Evolutionary conservation across 345 rosid genomes (phyloP), one percentile per base, ranked within the genome.

Genomic region (Iberis pinnata): DNA sequence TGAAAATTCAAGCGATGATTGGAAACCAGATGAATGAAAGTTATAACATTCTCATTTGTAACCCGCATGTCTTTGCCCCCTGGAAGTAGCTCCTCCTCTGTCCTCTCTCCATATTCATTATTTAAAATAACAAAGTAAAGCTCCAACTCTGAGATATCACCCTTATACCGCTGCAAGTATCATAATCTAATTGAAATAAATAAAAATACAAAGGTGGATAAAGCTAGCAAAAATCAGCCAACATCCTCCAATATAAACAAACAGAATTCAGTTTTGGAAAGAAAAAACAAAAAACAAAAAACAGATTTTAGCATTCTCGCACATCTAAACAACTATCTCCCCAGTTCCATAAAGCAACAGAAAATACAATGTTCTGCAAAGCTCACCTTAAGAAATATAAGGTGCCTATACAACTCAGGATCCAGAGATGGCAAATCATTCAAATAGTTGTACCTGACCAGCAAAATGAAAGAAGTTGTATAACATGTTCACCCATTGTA

Each of bases 381-480:
- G 51, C 49, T 52, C 43, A 92, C 98, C 94, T 92, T 92, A 49
- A 92, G 76, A 72, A 88, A 92, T 56, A 88, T 92, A 54, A 92
- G 97, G 73, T 92, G 98, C 53, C 90, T 89, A 73, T 88, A 90
- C 64, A 90, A 68, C 69, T 90, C 98, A 22, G 96, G 95, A 69
- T 90, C 98, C 71, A 90, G 67, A 2, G 98, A 86, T 44, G 98
- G 98, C 81, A 92, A 76, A 76, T 92, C 97, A 70, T 92, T 86
- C 65, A 92, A 75, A 65, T 81, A 92, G 70, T 92, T 92, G 73
- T 69, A 78, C 90, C 98, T 92, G 66, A 72, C 52, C 51, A 60
- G 25, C 44, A 32, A 53, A 46, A 47, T n/a, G n/a, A 18, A 18
- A 70, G 8, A 61, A 33, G 40, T 53, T 49, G 39, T n/a, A 56